Evolutionary conservation across 1,139 yeast species (phyloP).

Genomic region (Pichia sp.): DNA sequence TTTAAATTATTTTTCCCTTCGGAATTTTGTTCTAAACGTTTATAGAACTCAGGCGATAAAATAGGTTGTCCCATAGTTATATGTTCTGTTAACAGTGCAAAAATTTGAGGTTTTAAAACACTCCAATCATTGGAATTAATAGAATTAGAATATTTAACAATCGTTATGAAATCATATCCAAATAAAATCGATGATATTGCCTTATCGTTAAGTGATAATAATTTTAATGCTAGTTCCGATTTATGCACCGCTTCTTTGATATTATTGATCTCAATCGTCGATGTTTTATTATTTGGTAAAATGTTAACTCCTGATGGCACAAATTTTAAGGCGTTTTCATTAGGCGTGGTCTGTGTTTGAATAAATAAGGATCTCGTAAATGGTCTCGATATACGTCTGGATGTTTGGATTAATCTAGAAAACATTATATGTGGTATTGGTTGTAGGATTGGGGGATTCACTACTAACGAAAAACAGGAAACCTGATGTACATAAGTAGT

Average conservation of each 20-base stretch:
- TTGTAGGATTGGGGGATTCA: no score
- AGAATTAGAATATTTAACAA: slow-evolving; percentile 52
- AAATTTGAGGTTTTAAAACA: slow-evolving; percentile 79
- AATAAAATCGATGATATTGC: slow-evolving; percentile 44
- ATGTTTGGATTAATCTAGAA: background rate
- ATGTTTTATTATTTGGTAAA: slow-evolving; percentile 26
- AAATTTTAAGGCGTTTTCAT: slow-evolving; percentile 86
- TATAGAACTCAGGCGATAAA: slow-evolving; percentile 34
- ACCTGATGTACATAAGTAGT: no score
- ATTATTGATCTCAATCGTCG: slow-evolving; percentile 47
- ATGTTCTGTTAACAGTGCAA: slow-evolving; percentile 76
- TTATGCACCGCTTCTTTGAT: slow-evolving; percentile 45
- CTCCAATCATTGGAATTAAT: slow-evolving; percentile 49
- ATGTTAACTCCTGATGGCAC: slow-evolving; percentile 58
- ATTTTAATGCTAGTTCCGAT: slow-evolving; percentile 49
- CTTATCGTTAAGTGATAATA: slow-evolving; percentile 40
- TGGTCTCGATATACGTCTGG: background rate
- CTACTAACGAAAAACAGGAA: no score
- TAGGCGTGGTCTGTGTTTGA: slow-evolving; percentile 78
- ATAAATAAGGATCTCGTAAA: slow-evolving; percentile 23
- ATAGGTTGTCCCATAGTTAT: slow-evolving; percentile 70
- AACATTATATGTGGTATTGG: background rate
- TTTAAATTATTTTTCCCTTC: slow-evolving; percentile 22
- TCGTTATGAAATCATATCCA: slow-evolving; percentile 66
- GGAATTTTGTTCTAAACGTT: slow-evolving; percentile 22